Conservation (phyloP, 306 rosid species). For the Cucumis cinereus region DNA sequence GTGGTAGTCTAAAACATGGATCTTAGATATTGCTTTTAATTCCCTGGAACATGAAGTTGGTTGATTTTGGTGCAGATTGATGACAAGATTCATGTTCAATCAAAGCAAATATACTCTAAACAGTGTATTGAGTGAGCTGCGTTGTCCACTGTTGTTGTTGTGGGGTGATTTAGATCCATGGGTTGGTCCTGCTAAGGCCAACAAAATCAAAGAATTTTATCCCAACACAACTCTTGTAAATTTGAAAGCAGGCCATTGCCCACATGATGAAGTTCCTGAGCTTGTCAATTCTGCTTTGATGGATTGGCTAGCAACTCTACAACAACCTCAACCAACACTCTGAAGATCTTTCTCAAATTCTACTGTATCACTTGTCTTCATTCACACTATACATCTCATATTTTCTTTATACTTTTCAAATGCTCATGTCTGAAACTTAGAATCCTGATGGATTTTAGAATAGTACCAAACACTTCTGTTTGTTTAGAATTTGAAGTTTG, state of each 20-base stretch:
- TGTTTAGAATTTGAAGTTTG: background rate
- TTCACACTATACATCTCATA: background rate
- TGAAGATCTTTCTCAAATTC: conserved; percentile 9
- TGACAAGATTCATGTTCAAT: conserved; percentile 72
- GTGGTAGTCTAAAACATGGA: background rate
- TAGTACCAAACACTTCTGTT: background rate
- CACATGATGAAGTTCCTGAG: conserved; percentile 81
- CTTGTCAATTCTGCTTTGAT: conserved; percentile 63
- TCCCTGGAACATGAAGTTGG: background rate
- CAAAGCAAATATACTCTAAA: conserved; percentile 73
- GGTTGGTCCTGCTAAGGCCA: conserved; percentile 90
- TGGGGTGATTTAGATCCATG: conserved; percentile 98
- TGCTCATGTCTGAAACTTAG: background rate
- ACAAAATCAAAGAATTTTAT: conserved; percentile 60
- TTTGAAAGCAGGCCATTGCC: conserved; percentile 90
- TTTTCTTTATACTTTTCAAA: background rate
- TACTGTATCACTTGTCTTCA: background rate
- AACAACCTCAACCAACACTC: conserved; percentile 24
- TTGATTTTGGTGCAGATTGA: conserved; percentile 38
- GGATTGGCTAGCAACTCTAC: conserved; percentile 53
- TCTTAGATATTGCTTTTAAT: background rate
- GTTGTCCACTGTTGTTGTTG: conserved; percentile 72
- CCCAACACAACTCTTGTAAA: conserved; percentile 59
- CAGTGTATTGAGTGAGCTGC: conserved; percentile 45
- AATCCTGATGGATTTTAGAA: background rate